Base-by-base conservation (phyloP, 2,329 filamentous ascomycete species). In the Mariannaea elegans region DNA sequence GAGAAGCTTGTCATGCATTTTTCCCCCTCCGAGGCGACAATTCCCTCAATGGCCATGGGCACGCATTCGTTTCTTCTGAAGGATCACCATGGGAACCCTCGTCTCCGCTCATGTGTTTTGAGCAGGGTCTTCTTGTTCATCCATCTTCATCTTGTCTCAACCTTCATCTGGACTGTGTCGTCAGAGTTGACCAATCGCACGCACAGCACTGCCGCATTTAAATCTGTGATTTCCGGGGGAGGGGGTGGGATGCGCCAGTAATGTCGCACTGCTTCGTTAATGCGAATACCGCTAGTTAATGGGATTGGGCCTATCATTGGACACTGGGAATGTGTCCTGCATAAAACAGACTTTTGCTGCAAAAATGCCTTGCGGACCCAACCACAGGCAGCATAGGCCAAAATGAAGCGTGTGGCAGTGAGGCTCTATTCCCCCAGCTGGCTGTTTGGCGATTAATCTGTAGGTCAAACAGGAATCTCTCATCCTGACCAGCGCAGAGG, bases 41-140 rank as follows among this genome's bases (percentile, higher is more conserved):
- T 59, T 59, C 56, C 56, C 56, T 59, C 56, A 59, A 29, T 31
- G 34, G 23, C 7, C 29, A 38, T 58, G 18, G 32, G 34, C 24
- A 47, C 19, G 18, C 21, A 47, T 51, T 52, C 24, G 24, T 50
- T 31, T 36, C 31, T 16, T 31, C 39, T 18, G 39, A 51, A 36
- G 41, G 48, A 47, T 52, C 55, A 46, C 24, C 55, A 57, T 46
- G 31, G 39, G 38, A 39, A 12, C 38, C 32, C 29, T 46, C 29
- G 42, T 36, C 24, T 27, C 32, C 41, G 18, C 41, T 47, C 18
- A 36, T 12, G 19, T 23, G 46, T 21, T 47, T 14, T 32, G 18
- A 19, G 21, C 12, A 36, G 18, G 19, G 12, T 10, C 39, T 24
- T 13, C 10, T 23, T 3, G 10, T 19, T 23, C 10, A 18, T 38